Base-by-base conservation (phyloP, 306 rosid species). In the Senna siamea region DNA sequence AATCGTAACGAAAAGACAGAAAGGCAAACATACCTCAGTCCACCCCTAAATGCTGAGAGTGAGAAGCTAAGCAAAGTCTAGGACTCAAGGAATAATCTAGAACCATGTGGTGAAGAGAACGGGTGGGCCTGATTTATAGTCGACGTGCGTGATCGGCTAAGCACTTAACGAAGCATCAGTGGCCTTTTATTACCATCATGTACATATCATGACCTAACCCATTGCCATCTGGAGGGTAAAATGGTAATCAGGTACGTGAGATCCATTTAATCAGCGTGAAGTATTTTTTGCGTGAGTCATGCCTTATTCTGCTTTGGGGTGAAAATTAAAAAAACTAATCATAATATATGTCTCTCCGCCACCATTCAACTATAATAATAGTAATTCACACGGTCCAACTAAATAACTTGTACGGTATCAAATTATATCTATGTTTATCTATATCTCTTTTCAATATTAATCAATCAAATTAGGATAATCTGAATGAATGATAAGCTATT, bases 71-170 rank as follows among this genome's bases (percentile, higher is more conserved):
- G 46, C 26, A 4, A 12, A 14, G 48, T 9, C 30, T 4, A 9
- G 18, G 85, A 78, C 79, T 17, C 34, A 63, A 61, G 23, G 85
- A 78, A 83, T 18, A 44, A 56, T 67, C 79, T 75, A 53, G 87
- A 83, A 53, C 7, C 0, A 7, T 20, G 14, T 14, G 12, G 4
- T 2, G 2, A 1, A 0, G 1, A 0, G 1, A 5, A 11, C 7
- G 0, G 23, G 18, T 17, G 51, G 4, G 59, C 51, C 13, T 14
- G 30, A 0, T 32, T 18, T 37, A 64, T 72, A 64, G 23, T 4
- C 30, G 54, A 18, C 48, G 26, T 2, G 34, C 11, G 71, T 28
- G 20, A 34, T 41, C 4, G 14, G 14, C 26, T 17, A 37, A 40
- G n/a, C 60, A 54, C 60, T 11, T 43, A 12, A 43, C 10, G 48